Evolutionary conservation across 192 early-diverging fungal species (phyloP).

Genomic region (Ambispora gerdemannii): DNA sequence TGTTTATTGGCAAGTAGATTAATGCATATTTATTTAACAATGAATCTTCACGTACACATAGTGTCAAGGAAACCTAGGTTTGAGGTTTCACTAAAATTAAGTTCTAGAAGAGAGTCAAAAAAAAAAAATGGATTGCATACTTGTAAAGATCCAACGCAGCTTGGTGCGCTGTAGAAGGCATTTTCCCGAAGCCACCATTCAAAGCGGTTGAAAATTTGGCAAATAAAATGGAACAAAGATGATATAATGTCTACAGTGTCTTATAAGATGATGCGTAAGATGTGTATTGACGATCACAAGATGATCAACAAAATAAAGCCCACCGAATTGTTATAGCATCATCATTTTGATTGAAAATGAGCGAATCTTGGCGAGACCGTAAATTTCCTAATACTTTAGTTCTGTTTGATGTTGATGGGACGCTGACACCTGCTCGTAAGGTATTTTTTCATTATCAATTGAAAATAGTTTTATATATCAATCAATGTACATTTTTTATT

Average conservation of each 20-base stretch:
- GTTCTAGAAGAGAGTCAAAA: neutral
- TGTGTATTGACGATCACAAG: too few relatives aligned
- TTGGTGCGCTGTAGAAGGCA: slow-evolving; percentile 23
- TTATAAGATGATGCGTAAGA: too few relatives aligned
- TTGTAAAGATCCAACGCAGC: slow-evolving; percentile 26
- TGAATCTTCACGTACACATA: neutral
- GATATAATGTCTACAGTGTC: too few relatives aligned
- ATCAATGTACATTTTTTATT: neutral
- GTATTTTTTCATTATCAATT: too few relatives aligned
- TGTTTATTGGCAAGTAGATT: neutral
- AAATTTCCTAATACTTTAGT: slow-evolving; percentile 77
- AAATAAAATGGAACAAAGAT: too few relatives aligned
- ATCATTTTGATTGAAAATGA: too few relatives aligned
- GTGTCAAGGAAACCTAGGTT: too few relatives aligned
- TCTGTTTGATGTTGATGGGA: slow-evolving; percentile 97
- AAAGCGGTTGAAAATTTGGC: too few relatives aligned
- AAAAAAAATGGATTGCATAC: slow-evolving; percentile 9
- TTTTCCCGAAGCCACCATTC: slow-evolving; percentile 3
- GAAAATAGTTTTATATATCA: slow-evolving; percentile 11
- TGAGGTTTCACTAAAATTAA: too few relatives aligned
- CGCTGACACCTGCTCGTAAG: slow-evolving; percentile 90
- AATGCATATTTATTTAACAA: too few relatives aligned
- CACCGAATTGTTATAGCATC: too few relatives aligned
- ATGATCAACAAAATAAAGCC: too few relatives aligned
- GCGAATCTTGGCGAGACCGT: slow-evolving; percentile 42